phyloP scores from a whole-genome alignment of 2,329 filamentous ascomycete genomes.

The Aspergillus piperis region DNA sequence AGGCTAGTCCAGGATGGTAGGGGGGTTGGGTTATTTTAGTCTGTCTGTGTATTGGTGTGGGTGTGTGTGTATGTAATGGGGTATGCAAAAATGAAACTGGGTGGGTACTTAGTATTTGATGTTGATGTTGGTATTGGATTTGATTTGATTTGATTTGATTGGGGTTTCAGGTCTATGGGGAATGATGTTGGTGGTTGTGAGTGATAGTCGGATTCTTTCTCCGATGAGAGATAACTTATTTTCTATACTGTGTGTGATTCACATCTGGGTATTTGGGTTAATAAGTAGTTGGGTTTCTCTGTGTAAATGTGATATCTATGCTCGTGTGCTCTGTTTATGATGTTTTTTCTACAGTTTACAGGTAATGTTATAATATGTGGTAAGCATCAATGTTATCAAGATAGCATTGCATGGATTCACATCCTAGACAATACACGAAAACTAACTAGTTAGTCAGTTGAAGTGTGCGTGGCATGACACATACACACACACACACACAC shows the following conservation, averaged over 20 bases:
- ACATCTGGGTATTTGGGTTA: background rate
- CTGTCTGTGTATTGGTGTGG: background rate
- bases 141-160: no score
- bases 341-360: background rate
- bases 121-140: background rate
- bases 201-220: no score
- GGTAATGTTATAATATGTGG: background rate
- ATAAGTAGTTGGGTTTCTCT: background rate
- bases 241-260: no score
- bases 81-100: background rate
- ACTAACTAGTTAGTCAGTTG: no score
- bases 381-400: background rate
- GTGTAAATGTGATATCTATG: background rate
- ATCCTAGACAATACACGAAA: no score
- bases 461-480: no score
- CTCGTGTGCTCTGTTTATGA: background rate
- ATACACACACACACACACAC: no score
- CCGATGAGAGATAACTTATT: no score
- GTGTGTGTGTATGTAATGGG: background rate
- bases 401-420: no score
- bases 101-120: background rate
- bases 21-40: background rate
- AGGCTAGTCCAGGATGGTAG: background rate
- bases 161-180: no score
- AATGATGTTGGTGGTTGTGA: no score